Evolutionary conservation across 2,329 filamentous ascomycete genomes (phyloP).

Genomic region (Claviceps monticola): DNA sequence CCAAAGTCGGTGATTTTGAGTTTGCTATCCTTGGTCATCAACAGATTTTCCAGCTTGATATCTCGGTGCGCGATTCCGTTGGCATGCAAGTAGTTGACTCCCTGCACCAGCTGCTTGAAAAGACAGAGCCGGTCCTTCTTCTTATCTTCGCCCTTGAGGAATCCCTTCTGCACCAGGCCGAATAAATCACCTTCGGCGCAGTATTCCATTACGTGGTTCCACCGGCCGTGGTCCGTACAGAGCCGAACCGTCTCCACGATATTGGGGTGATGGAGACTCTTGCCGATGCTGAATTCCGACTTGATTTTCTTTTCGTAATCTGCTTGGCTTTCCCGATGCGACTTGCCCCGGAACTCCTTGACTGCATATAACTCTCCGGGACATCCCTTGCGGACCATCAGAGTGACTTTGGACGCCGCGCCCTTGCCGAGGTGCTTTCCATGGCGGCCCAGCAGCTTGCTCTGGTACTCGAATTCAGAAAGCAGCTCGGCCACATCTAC

Average conservation of each 20-base stretch:
- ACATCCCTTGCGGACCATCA: slow-evolving; percentile 61
- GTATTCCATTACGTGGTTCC: slow-evolving; percentile 91
- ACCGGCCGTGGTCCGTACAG: slow-evolving; percentile 59
- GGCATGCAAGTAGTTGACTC: slow-evolving; percentile 66
- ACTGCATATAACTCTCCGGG: slow-evolving; percentile 61
- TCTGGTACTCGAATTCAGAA: slow-evolving; percentile 53
- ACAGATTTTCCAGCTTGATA: slow-evolving; percentile 78
- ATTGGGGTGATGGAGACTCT: slow-evolving; percentile 74
- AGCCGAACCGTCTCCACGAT: slow-evolving; percentile 69
- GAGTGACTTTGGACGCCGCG: slow-evolving; percentile 66
- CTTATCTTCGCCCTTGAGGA: slow-evolving; percentile 50
- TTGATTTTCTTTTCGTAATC: slow-evolving; percentile 86
- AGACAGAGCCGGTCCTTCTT: slow-evolving; percentile 62
- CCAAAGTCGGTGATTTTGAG: slow-evolving; percentile 90
- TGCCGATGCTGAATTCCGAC: slow-evolving; percentile 78
- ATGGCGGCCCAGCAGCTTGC: slow-evolving; percentile 56
- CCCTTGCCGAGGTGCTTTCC: slow-evolving; percentile 70
- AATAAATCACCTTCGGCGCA: slow-evolving; percentile 74
- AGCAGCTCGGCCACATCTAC: slow-evolving; percentile 57
- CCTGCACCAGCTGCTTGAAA: slow-evolving; percentile 80
- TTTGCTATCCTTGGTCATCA: slow-evolving; percentile 65
- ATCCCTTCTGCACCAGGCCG: slow-evolving; percentile 55
- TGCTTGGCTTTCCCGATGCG: slow-evolving; percentile 50
- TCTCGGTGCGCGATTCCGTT: slow-evolving; percentile 84
- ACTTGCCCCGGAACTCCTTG: slow-evolving; percentile 72